Base-by-base conservation (phyloP, 306 rosid species). In the Biancaea sappan region DNA sequence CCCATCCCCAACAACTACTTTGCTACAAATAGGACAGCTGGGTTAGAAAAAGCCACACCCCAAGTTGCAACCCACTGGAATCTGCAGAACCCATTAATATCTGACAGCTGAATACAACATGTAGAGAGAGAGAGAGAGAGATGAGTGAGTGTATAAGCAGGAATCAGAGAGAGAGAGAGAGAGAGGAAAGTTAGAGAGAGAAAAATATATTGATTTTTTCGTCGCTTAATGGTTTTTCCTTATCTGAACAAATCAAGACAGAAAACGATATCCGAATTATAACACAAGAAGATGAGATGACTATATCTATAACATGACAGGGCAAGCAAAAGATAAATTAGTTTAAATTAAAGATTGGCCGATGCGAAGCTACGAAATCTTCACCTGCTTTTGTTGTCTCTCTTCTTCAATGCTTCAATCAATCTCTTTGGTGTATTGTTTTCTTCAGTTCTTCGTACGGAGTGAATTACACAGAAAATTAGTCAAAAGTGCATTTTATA, bases 1-100 rank as follows among this genome's bases (percentile, higher is more conserved):
- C 97, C 97, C 97, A 91, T 89, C 89, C 89, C 80, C 89, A 86
- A 85, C 93, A 82, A 82, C 87, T 65, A 72, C 82, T 74, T 68
- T 80, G 82, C 73, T 53, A 71, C 84, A 83, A 66, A 81, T 85
- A 74, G 64, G 86, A 86, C 98, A 91, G 86, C 88, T 74, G 84
- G 87, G 91, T 52, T 78, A 83, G 89, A 87, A 86, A 89, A 79
- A 46, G 90, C 83, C 89, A 70, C 83, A 79, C 73, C 88, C 83
- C 93, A 92, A 89, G 82, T 89, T 88, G 93, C 84, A 82, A 80
- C 21, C 79, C 85, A 85, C 83, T 75, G 75, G 86, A 83, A 82
- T 89, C 91, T 77, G 85, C 82, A 70, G 77, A 35, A 59, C 72
- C 86, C 90, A 92, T 83, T 89, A 84, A 88, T 80, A 83, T 82